Base-by-base conservation (phyloP, 805 yeast species). In the Ogataea nakhonphanomensis region DNA sequence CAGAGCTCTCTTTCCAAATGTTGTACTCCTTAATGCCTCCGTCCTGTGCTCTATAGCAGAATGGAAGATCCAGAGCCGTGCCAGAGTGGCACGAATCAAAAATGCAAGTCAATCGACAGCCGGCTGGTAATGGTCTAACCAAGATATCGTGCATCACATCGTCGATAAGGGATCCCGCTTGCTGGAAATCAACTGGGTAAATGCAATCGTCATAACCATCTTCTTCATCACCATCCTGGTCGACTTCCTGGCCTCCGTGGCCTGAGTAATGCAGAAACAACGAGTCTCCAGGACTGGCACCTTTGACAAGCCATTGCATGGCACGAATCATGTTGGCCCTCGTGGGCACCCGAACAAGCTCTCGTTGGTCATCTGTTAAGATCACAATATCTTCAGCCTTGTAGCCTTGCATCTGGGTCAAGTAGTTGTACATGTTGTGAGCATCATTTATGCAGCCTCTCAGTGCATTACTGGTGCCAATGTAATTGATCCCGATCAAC, bases 71-170 rank as follows among this genome's bases (percentile, higher is more conserved):
- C 49, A 87, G 61, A 1, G 76, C 91, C 1, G 91, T 77, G 9
- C 95, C 95, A 1, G 91, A 83, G 58, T 87, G 95, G 59, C 95
- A 87, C 9, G 88, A 81, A 62, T 87, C 95, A 52, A 82, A 86
- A 43, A 86, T 64, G 0, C 90, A 89, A 3, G 95, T 86, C 39
- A 87, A 66, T 44, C 90, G 72, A 32, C 82, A 81, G 32, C 95
- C 95, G 1, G 79, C 72, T 10, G 76, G 82, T 48, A 87, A 67
- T 1, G 88, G 77, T 45, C 65, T 67, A 20, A 87, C 95, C 75
- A 87, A 62, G 28, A 79, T 70, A 36, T 71, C 80, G 58, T 86
- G 91, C 70, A 87, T 69, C 11, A 71, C 71, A 61, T 86, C 95
- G 59, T 86, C 95, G 11, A 78, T 71, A 42, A 86, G 72, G 30